Evolutionary conservation across 129 eudicot species (phyloP), one percentile per base, ranked within the genome.

Genomic region (Ambrosia artemisiifolia): DNA sequence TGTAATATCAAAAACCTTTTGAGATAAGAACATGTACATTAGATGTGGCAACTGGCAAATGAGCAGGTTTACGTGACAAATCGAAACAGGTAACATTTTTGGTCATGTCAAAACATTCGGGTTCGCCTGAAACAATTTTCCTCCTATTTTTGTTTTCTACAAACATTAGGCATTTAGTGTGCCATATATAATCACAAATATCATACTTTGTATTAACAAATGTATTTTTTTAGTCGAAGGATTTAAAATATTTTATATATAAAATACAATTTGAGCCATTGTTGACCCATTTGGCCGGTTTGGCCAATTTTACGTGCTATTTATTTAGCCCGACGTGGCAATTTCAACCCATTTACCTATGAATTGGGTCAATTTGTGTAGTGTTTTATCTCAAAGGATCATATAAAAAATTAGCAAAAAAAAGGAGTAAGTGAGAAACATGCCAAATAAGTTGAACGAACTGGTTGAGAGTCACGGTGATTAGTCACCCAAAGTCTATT

Each of bases 1-100:
- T 92, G 83, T 76, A 75, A 71, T 10, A 78, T 14, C 51, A 76
- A 55, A 73, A 32, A 71, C 50, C 49, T 48, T 80, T 17, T 61
- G 46, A 3, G 67, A 63, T 40, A 69, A 67, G 24, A 20, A 51
- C 73, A 50, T 19, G 70, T 11, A 33, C 18, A 70, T 19, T 36
- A n/a, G 18, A 14, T 19, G 56, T 50, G 24, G 24, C 20, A 50
- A 50, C 16, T 50, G 28, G 2, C 44, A 40, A 7, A 40, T 40
- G 44, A 40, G 44, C 2, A 40, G 44, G 44, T 40, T 40, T 40
- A 40, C 10, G 44, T 40, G 44, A 6, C 44, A 10, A 40, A 40
- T 40, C 2, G 6, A 40, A 40, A 40, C 11, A 40, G 44, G 11
- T 7, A 40, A 40, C 44, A 7, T 40, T 40, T 40, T 40, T 40